A percentile compares a stretch with the other conserved stretches of the same genome.
phyloP scores from a whole-genome alignment of 2,329 filamentous ascomycete genomes.

The Fusarium citri region DNA sequence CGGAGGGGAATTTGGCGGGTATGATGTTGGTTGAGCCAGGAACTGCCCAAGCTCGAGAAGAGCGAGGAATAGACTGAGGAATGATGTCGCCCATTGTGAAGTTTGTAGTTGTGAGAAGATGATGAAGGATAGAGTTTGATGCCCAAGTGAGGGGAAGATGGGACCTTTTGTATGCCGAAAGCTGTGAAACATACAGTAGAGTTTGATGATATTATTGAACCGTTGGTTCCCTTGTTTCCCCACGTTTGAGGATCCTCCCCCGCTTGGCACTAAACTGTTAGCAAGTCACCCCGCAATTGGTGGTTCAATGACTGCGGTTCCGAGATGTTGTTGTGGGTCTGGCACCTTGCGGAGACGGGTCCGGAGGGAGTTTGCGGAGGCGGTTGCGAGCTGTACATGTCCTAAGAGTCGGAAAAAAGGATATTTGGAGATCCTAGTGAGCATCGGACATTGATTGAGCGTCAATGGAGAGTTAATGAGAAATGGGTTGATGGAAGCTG shows the following conservation, averaged over 20 bases:
- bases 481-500: neutral
- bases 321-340: neutral
- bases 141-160: slow-evolving; percentile 15
- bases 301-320: slow-evolving; percentile 6
- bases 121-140: neutral
- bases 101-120: neutral
- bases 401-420: neutral
- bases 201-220: neutral
- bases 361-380: slow-evolving; percentile 2
- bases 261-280: neutral
- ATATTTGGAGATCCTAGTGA: neutral
- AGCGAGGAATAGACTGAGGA: slow-evolving; percentile 36
- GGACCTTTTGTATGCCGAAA: slow-evolving; percentile 10
- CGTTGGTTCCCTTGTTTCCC: neutral
- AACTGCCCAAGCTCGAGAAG: slow-evolving; percentile 46
- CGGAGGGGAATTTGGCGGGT: slow-evolving; percentile 57
- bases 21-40: slow-evolving; percentile 67
- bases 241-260: slow-evolving; percentile 17
- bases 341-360: slow-evolving; percentile 1
- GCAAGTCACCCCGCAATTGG: slow-evolving; percentile 4
- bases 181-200: slow-evolving; percentile 17
- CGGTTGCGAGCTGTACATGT: neutral
- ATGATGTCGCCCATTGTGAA: slow-evolving; percentile 39
- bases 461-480: neutral
- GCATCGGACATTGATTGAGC: rapidly evolving